phyloP scores from a whole-genome alignment of 768 basidiomycete genomes.

The Botryobasidium botryosum region DNA sequence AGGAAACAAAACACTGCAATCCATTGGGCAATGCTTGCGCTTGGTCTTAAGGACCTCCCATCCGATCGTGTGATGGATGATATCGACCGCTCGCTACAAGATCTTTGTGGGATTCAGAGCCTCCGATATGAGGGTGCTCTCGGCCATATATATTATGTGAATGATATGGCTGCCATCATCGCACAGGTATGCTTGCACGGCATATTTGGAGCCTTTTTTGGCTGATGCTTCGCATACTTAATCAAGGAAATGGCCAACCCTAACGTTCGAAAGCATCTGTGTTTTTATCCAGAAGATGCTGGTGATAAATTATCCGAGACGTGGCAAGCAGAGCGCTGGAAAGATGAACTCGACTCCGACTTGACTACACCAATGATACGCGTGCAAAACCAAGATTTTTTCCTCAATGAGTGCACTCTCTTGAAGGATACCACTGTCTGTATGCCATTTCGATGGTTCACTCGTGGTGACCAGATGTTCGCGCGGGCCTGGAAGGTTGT shows the following conservation, averaged over 20 bases:
- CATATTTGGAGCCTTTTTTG: too few relatives aligned
- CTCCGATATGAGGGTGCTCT: conserved; percentile 19
- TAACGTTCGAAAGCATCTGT: conserved; percentile 18
- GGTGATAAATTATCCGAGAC: conserved; percentile 15
- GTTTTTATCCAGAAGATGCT: conserved; percentile 23
- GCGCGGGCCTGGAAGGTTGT: not conserved
- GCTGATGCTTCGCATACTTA: too few relatives aligned
- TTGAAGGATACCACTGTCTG: conserved; percentile 10
- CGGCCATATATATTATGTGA: conserved; percentile 22
- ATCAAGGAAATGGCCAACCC: conserved; percentile 26
- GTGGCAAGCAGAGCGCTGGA: conserved; percentile 18
- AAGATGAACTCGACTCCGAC: conserved; percentile 15
- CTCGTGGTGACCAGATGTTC: not conserved
- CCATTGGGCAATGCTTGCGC: not conserved
- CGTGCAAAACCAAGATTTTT: conserved; percentile 17
- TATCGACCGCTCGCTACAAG: conserved; percentile 14
- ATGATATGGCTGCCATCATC: conserved; percentile 19
- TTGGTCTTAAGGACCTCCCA: not conserved
- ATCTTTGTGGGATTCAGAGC: conserved; percentile 18
- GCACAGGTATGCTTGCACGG: conserved; percentile 21
- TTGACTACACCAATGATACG: conserved; percentile 19
- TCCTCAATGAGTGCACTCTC: conserved; percentile 18
- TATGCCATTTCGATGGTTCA: conserved; percentile 19
- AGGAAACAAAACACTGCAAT: not conserved
- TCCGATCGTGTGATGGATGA: conserved; percentile 7